A percentile compares a stretch with the other conserved stretches of the same genome.
Evolutionary conservation across 2,329 filamentous ascomycete species (phyloP).

Genomic region (Diaporthe ampelina): DNA sequence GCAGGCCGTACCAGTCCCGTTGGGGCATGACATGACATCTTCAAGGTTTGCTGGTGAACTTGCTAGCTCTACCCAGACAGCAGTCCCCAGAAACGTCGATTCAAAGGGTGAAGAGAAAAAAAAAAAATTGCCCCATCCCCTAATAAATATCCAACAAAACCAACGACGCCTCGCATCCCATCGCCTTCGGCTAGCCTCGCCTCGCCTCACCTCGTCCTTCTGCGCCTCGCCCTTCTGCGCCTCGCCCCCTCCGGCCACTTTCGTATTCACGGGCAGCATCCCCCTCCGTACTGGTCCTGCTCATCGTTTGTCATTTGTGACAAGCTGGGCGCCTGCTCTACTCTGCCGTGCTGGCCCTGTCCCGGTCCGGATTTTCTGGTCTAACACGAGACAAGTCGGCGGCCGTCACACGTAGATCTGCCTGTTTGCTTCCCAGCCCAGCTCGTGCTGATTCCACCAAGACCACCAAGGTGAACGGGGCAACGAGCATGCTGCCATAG

Average conservation of each 20-base stretch:
- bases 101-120: neutral
- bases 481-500: constrained; percentile 20
- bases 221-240: constrained; percentile 14
- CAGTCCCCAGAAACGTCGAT: neutral
- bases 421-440: constrained; percentile 5
- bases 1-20: constrained; percentile 21
- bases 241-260: constrained; percentile 15
- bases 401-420: constrained; percentile 29
- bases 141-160: too few species aligned
- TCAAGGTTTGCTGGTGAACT: constrained; percentile 23
- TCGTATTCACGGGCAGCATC: constrained; percentile 14
- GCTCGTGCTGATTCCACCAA: constrained; percentile 12
- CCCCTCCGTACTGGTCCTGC: neutral
- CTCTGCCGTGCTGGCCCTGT: neutral
- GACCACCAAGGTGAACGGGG: neutral
- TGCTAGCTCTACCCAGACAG: constrained; percentile 2
- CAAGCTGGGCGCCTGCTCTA: neutral
- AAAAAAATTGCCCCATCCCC: neutral
- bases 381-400: neutral
- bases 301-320: constrained; percentile 7
- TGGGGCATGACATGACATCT: constrained; percentile 29
- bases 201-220: neutral
- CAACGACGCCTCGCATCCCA: neutral
- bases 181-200: constrained; percentile 12
- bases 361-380: neutral